Evolutionary conservation across 176 grass and related monocot species (phyloP), one percentile per base, ranked within the genome.

Genomic region (Aegilops umbellulata): DNA sequence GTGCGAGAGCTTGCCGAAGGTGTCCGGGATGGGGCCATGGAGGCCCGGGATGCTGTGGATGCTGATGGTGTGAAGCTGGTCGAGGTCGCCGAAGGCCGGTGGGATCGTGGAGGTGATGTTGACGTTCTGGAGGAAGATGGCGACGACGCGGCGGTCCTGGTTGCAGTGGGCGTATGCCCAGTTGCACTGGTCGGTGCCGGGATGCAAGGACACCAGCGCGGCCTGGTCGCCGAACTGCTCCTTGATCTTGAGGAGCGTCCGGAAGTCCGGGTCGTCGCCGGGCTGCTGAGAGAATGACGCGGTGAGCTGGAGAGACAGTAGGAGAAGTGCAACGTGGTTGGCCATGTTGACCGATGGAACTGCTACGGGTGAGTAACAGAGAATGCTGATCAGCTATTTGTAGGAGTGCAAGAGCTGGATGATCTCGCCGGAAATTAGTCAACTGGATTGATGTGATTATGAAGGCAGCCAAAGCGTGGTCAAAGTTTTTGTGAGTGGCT

Each of bases 231-330:
- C 85, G 47, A 91, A 60, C n/a, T 91, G 80, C 73, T 72, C 25
- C 80, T 83, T 80, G 60, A 91, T 78, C 67, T 91, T 91, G 80
- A 91, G 44, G 0, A 91, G n/a, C 31, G 70, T 44, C 26, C 65
- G 39, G 69, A 81, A 4, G 10, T 87, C 85, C 3, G 9, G 58
- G 39, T 29, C 23, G 8, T 57, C 30, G 25, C 10, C 26, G 60
- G n/a, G 74, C 24, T 31, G 19, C 8, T 80, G 77, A 15, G 67
- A 65, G 58, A 81, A n/a, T 7, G 85, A 66, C 22, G 44, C 12
- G 35, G 14, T 64, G 67, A 86, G 68, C 4, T 66, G 39, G 20
- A 62, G 26, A 22, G 19, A 74, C 1, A 62, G 22, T 1, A 87
- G 3, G 14, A 86, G 55, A 20, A 87, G 77, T 6, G 49, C 26